phyloP scores from a whole-genome alignment of 768 basidiomycete genomes.

The Boletus pseudopeckii region DNA sequence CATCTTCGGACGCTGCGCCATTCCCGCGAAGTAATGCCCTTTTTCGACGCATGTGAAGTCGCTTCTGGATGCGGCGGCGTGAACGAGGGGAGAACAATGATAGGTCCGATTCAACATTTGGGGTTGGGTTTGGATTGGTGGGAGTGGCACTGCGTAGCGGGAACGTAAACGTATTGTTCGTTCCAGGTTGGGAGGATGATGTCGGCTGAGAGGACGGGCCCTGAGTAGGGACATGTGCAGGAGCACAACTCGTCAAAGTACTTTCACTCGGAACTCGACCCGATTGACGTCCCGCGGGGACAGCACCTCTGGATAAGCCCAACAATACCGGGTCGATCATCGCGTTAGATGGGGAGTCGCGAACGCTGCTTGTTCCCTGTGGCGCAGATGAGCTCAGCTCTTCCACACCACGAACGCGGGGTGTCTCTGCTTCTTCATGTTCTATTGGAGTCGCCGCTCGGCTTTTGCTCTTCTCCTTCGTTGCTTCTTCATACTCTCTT shows the following conservation, averaged over 20 bases:
- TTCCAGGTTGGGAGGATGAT: neutral
- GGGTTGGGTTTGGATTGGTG: neutral
- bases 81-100: constrained; percentile 42
- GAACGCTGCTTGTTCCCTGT: neutral
- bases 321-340: constrained; percentile 33
- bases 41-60: constrained; percentile 70
- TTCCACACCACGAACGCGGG: neutral
- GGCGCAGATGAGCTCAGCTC: neutral
- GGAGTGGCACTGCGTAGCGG: neutral
- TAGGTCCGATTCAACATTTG: constrained; percentile 13
- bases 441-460: neutral
- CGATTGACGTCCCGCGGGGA: neutral
- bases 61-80: constrained; percentile 56
- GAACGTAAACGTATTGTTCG: neutral
- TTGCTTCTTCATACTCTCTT: constrained; percentile 28
- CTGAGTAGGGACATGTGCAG: neutral
- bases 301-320: constrained; percentile 20
- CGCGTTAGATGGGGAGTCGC: constrained; percentile 4
- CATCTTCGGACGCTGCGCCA: constrained; percentile 4
- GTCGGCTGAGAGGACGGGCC: neutral
- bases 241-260: neutral
- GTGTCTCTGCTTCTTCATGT: constrained; percentile 2
- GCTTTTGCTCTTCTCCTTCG: constrained; percentile 1
- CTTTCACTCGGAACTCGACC: neutral
- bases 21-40: constrained; percentile 49